Evolutionary conservation across 345 rosid genomes (phyloP).

Genomic region (Aquilaria yunnanensis): DNA sequence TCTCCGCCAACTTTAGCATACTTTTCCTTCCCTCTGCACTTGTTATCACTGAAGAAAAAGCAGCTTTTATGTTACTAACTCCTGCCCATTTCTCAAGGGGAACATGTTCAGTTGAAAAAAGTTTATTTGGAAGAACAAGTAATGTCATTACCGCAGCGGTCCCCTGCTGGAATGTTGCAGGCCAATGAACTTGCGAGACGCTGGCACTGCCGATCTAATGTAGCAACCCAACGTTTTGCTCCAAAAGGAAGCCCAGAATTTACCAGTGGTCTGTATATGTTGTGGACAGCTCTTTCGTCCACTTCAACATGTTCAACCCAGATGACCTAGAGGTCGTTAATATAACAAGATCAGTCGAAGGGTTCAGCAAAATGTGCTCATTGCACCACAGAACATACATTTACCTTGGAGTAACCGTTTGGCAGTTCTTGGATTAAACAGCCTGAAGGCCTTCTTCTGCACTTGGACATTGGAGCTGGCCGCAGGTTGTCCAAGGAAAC

Average conservation of each 20-base stretch:
- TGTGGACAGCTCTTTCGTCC: slow-evolving; percentile 64
- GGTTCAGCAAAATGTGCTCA: background rate
- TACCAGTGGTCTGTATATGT: slow-evolving; percentile 50
- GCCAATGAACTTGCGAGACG: slow-evolving; percentile 82
- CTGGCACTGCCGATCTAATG: slow-evolving; percentile 74
- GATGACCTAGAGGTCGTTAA: slow-evolving; percentile 35
- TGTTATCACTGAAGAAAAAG: slow-evolving; percentile 45
- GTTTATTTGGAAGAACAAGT: too few relatives aligned
- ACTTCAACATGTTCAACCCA: slow-evolving; percentile 85
- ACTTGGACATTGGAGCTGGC: slow-evolving; percentile 33
- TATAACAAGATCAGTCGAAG: background rate
- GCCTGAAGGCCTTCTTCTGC: slow-evolving; percentile 83
- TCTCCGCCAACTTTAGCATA: slow-evolving; percentile 79
- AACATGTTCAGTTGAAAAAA: too few relatives aligned
- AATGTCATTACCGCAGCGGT: slow-evolving; percentile 40
- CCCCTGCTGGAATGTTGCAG: slow-evolving; percentile 64
- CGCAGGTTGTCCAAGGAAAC: slow-evolving; percentile 67
- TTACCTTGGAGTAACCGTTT: slow-evolving; percentile 89
- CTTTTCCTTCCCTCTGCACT: slow-evolving; percentile 78
- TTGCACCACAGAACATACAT: background rate
- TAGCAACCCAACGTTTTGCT: slow-evolving; percentile 83
- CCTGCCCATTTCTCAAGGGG: too few relatives aligned
- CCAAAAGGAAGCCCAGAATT: slow-evolving; percentile 69
- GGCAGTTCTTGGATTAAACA: slow-evolving; percentile 78
- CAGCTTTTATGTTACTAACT: background rate